A percentile compares a stretch with the other conserved stretches of the same genome.
These are phyloP conservation scores for Tetrapyrgos nigripes DNA, from an alignment of 1,284 basidiomycete genomes.

Conservation along the genomic window DNA sequence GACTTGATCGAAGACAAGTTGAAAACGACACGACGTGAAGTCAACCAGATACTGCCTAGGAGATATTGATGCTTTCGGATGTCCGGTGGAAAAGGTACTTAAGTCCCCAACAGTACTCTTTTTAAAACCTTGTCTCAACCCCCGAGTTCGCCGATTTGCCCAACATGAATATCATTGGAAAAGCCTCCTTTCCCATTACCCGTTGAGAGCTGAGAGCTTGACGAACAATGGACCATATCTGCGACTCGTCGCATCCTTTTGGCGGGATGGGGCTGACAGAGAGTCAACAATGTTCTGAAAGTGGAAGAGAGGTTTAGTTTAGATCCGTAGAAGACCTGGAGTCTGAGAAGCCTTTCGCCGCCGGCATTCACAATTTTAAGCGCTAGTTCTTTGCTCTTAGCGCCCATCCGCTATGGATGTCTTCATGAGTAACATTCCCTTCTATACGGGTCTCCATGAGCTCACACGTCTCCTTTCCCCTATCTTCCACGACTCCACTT, in stretches of 20 bases:
- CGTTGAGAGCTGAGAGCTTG: background rate
- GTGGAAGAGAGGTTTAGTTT: too few relatives aligned
- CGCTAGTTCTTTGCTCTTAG: too few relatives aligned
- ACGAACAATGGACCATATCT: slow-evolving; percentile 17
- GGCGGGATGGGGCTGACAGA: too few relatives aligned
- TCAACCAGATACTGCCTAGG: slow-evolving; percentile 52
- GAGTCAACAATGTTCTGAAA: too few relatives aligned
- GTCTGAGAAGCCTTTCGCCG: too few relatives aligned
- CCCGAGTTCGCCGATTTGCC: background rate
- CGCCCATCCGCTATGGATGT: slow-evolving; percentile 44
- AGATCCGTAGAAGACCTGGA: too few relatives aligned
- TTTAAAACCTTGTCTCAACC: background rate
- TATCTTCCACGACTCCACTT: slow-evolving; percentile 51
- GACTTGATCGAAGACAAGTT: slow-evolving; percentile 56
- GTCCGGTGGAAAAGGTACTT: background rate
- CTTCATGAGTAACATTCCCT: slow-evolving; percentile 44
- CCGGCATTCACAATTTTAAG: too few relatives aligned
- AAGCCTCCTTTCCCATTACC: too few relatives aligned
- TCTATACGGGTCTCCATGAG: slow-evolving; percentile 34
- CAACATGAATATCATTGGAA: slow-evolving; percentile 19
- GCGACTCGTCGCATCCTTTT: too few relatives aligned
- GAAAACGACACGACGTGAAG: slow-evolving; percentile 56
- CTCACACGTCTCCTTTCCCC: slow-evolving; percentile 47
- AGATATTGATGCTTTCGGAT: background rate
- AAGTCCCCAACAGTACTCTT: background rate